Evolutionary conservation across 805 yeast genomes (phyloP).

Genomic region (Tetrapisispora taiwanensis): DNA sequence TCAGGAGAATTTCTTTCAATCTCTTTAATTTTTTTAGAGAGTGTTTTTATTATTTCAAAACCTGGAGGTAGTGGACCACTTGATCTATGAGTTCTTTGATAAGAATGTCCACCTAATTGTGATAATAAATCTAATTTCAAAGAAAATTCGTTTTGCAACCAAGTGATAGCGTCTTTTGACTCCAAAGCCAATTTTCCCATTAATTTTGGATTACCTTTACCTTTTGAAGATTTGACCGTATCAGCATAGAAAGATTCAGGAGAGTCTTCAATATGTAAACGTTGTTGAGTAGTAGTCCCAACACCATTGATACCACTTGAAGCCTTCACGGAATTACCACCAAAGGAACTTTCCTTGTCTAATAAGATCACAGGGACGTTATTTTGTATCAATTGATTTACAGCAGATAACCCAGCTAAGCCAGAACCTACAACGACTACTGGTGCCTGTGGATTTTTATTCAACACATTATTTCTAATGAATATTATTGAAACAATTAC

Average conservation of each 20-base stretch:
- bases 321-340: constrained; percentile 54
- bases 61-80: constrained; percentile 50
- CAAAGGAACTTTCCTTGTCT: constrained; percentile 40
- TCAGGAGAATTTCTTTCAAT: constrained; percentile 22
- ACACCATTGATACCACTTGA: constrained; percentile 67
- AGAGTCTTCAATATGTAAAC: constrained; percentile 42
- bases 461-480: neutral
- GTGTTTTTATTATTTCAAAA: constrained; percentile 42
- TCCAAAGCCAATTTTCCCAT: constrained; percentile 51
- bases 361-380: constrained; percentile 36
- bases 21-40: constrained; percentile 31
- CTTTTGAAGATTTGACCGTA: constrained; percentile 56
- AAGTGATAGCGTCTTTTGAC: constrained; percentile 57
- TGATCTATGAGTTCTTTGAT: constrained; percentile 74
- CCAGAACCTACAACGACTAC: constrained; percentile 48
- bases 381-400: constrained; percentile 30
- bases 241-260: constrained; percentile 53
- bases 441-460: constrained; percentile 9
- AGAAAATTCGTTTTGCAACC: constrained; percentile 57
- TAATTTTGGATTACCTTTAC: constrained; percentile 46
- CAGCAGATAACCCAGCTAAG: constrained; percentile 43
- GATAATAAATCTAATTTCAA: constrained; percentile 58
- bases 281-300: constrained; percentile 48
- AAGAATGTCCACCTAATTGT: constrained; percentile 77
- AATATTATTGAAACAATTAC: neutral